Percentiles rank a stretch among this genome's conserved stretches.
phyloP scores from a whole-genome alignment of 2,329 filamentous ascomycete genomes.

The Cladorrhinum sp. region DNA sequence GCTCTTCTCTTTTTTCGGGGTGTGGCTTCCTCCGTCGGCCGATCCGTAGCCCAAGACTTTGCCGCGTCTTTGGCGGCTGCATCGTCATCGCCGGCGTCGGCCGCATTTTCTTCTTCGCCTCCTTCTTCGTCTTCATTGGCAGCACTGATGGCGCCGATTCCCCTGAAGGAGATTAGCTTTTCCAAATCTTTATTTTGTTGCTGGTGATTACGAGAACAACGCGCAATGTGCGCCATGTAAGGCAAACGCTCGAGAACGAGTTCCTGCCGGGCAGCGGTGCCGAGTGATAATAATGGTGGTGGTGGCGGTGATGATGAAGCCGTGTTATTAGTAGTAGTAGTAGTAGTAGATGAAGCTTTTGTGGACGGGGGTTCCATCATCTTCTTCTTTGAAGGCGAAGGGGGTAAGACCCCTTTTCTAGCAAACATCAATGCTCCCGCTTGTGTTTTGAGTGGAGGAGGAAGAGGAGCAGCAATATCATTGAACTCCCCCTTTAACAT shows the following conservation, averaged over 20 bases:
- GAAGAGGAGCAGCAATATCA: conserved; percentile 26
- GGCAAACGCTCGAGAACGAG: conserved; percentile 83
- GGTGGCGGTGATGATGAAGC: conserved; percentile 3
- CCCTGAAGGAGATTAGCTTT: conserved; percentile 65
- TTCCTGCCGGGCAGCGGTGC: conserved; percentile 66
- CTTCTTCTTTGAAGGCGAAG: not conserved
- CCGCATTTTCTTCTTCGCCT: conserved; percentile 40
- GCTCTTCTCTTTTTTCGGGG: conserved; percentile 42
- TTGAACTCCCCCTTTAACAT: conserved; percentile 53
- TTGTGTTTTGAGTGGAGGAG: conserved; percentile 31
- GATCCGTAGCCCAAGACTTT: conserved; percentile 61
- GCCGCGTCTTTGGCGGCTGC: conserved; percentile 25
- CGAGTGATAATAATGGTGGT: conserved; percentile 54
- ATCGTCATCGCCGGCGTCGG: conserved; percentile 42
- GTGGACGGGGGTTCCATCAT: not conserved
- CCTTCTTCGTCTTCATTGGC: conserved; percentile 38
- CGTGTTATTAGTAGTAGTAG: too few relatives aligned
- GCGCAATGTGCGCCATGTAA: conserved; percentile 70
- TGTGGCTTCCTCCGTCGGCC: conserved; percentile 51
- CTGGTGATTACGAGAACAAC: conserved; percentile 36
- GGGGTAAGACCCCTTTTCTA: not conserved
- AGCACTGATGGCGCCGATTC: conserved; percentile 45
- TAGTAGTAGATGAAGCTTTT: too few relatives aligned
- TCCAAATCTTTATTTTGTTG: conserved; percentile 58
- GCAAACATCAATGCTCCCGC: not conserved